Evolutionary conservation across 257 asterid species (phyloP).

Genomic region (Solanum rostratum): DNA sequence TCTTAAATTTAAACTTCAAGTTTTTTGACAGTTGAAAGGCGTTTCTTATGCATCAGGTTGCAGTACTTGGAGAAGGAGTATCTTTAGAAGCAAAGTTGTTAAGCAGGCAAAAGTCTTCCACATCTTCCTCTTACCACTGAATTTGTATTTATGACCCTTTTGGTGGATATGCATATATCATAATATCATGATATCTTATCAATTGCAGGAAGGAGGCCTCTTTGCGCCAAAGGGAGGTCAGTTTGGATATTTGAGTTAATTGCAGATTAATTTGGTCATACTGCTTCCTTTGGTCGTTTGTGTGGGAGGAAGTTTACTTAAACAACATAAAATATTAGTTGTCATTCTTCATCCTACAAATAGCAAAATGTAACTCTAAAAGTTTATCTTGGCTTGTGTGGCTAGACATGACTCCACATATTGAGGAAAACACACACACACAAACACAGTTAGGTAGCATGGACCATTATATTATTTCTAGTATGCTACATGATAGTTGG

Average conservation of each 20-base stretch:
- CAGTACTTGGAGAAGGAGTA: constrained; percentile 93
- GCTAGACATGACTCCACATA: neutral
- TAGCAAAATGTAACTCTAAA: neutral
- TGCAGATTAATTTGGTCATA: constrained; percentile 8
- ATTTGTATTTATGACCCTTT: constrained; percentile 3
- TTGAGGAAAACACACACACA: neutral
- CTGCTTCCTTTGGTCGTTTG: neutral
- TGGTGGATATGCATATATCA: neutral
- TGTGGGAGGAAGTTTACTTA: neutral
- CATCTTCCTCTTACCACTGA: constrained; percentile 9
- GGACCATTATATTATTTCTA: neutral
- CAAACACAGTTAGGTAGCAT: neutral
- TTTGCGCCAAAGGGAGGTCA: constrained; percentile 93
- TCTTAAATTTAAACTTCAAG: constrained; percentile 3
- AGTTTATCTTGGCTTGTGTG: neutral
- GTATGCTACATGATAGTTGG: neutral
- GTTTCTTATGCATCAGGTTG: constrained; percentile 51
- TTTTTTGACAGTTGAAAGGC: neutral
- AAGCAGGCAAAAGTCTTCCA: constrained; percentile 56
- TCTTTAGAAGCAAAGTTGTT: constrained; percentile 90
- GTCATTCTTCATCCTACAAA: neutral
- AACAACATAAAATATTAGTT: neutral
- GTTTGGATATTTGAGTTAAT: neutral
- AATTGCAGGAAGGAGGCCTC: constrained; percentile 87
- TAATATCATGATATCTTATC: neutral